Percentiles rank a stretch among this genome's conserved stretches.
phyloP scores from a whole-genome alignment of 192 early-diverging fungal species.

The Coemansia reversa region DNA sequence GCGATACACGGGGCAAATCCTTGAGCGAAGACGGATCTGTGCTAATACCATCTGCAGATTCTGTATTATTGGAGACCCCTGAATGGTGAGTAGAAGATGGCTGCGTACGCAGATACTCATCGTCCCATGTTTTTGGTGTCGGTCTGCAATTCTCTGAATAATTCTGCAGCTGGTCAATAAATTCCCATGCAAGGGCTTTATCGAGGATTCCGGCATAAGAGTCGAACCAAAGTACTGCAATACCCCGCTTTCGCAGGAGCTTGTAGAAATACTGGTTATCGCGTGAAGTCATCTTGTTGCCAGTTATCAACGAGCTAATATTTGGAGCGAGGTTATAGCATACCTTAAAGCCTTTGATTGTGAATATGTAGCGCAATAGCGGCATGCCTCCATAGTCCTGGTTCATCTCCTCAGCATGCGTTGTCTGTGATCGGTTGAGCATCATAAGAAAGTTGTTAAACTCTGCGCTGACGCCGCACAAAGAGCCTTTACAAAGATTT shows the following conservation, averaged over 20 bases:
- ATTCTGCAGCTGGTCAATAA: slow-evolving; percentile 14
- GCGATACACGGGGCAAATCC: no score
- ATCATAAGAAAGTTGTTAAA: slow-evolving; percentile 32
- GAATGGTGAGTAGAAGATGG: background rate
- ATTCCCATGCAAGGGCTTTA: slow-evolving; percentile 30
- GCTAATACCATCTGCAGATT: background rate
- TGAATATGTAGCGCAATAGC: slow-evolving; percentile 35
- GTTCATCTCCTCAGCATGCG: slow-evolving; percentile 21
- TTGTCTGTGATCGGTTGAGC: slow-evolving; percentile 16
- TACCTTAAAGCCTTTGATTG: slow-evolving; percentile 30
- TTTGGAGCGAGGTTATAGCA: slow-evolving; percentile 48
- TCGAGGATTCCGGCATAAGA: slow-evolving; percentile 26
- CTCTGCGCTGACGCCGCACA: slow-evolving; percentile 31
- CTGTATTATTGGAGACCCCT: background rate
- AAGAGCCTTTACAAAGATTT: slow-evolving; percentile 30
- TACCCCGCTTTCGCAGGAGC: slow-evolving; percentile 26
- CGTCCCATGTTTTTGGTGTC: background rate
- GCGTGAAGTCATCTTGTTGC: slow-evolving; percentile 15
- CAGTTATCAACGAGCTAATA: slow-evolving; percentile 45
- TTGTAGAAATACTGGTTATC: slow-evolving; percentile 39
- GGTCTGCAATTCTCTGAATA: background rate
- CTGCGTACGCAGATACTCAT: slow-evolving; percentile 6
- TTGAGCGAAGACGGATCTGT: no score
- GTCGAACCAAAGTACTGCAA: slow-evolving; percentile 50
- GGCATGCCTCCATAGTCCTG: slow-evolving; percentile 19